Conservation (phyloP, 768 basidiomycete species). For the Phaffia tasmanica region DNA sequence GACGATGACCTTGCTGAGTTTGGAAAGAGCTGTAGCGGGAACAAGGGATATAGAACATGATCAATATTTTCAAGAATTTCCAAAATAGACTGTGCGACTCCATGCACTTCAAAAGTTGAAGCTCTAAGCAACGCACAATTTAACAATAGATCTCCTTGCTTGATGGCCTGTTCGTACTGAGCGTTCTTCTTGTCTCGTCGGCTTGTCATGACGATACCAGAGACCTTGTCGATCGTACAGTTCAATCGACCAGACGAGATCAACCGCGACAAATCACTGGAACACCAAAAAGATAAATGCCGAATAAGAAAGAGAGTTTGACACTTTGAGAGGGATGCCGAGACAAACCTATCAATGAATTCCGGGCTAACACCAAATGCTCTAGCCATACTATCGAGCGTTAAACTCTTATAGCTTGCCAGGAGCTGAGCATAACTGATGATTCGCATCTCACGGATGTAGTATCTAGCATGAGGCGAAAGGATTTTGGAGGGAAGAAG, state of each 20-base stretch:
- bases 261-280: constrained; percentile 79
- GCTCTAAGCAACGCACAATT: constrained; percentile 44
- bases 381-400: constrained; percentile 67
- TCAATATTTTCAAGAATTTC: not conserved
- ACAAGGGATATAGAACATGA: not conserved
- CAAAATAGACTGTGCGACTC: not conserved
- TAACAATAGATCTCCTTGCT: constrained; percentile 79
- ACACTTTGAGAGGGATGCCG: not conserved
- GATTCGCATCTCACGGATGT: constrained; percentile 92
- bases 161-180: constrained; percentile 85
- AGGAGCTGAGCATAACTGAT: constrained; percentile 81
- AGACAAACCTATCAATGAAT: constrained; percentile 70
- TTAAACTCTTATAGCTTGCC: constrained; percentile 81
- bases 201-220: constrained; percentile 85
- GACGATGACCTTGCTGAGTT: constrained; percentile 22
- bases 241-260: constrained; percentile 77
- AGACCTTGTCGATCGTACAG: constrained; percentile 87
- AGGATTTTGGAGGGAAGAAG: constrained; percentile 80
- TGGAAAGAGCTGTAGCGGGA: constrained; percentile 14
- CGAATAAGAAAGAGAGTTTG: not conserved
- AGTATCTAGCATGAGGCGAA: constrained; percentile 73
- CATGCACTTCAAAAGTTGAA: not conserved
- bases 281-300: constrained; percentile 10
- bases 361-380: constrained; percentile 83
- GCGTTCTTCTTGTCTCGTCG: constrained; percentile 63